Evolutionary conservation across 1,139 yeast genomes (phyloP).

Genomic region (Protomyces pachydermus): DNA sequence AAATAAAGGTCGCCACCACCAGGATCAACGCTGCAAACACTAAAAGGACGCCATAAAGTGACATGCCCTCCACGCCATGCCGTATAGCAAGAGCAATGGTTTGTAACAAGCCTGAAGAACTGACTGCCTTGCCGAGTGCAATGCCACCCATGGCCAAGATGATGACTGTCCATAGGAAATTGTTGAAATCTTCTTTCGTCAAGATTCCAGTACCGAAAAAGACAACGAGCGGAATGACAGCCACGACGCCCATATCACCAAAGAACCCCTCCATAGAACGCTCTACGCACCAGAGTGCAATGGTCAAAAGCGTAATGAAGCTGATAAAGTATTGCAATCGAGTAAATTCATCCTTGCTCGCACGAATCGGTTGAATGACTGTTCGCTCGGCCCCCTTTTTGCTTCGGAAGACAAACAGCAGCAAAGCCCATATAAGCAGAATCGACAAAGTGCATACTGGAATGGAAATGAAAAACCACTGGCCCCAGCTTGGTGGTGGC

Average conservation of each 20-base stretch:
- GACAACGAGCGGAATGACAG: slow-evolving; percentile 73
- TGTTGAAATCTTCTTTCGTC: slow-evolving; percentile 81
- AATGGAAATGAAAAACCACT: slow-evolving; percentile 82
- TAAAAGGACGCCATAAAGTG: slow-evolving; percentile 62
- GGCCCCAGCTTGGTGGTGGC: slow-evolving; percentile 90
- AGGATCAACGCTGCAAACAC: slow-evolving; percentile 74
- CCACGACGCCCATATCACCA: slow-evolving; percentile 88
- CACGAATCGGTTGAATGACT: slow-evolving; percentile 57
- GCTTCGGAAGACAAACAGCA: slow-evolving; percentile 54
- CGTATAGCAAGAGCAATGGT: slow-evolving; percentile 72
- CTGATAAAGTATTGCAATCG: slow-evolving; percentile 67
- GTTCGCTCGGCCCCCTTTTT: slow-evolving; percentile 50
- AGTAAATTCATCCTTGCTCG: slow-evolving; percentile 60
- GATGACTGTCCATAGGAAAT: slow-evolving; percentile 90
- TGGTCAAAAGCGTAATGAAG: slow-evolving; percentile 62
- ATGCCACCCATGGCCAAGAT: slow-evolving; percentile 95
- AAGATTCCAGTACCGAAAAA: slow-evolving; percentile 84
- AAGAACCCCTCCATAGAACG: slow-evolving; percentile 61
- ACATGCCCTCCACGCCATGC: slow-evolving; percentile 51
- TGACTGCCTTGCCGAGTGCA: slow-evolving; percentile 85
- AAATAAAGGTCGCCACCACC: slow-evolving; percentile 85
- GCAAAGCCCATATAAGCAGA: slow-evolving; percentile 63
- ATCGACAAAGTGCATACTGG: slow-evolving; percentile 68
- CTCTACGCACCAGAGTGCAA: slow-evolving; percentile 79
- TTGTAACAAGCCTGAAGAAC: slow-evolving; percentile 76